These are phyloP conservation scores for Cadophora gregata DNA, from an alignment of 2,329 filamentous ascomycete species.

Conservation along the genomic window DNA sequence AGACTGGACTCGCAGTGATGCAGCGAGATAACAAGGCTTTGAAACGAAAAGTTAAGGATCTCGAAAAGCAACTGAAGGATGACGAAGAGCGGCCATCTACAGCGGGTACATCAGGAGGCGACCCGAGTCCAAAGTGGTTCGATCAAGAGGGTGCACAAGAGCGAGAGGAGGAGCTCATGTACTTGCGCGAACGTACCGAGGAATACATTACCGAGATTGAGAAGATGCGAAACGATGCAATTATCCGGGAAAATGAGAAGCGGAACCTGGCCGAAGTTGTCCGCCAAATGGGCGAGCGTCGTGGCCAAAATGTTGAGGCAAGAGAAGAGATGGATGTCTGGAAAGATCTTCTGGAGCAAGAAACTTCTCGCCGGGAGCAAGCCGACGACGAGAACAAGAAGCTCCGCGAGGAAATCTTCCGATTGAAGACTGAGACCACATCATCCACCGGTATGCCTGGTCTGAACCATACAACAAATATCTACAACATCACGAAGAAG, in stretches of 20 bases:
- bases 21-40: conserved; percentile 90
- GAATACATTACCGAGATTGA: conserved; percentile 86
- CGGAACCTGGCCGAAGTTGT: conserved; percentile 84
- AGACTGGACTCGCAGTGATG: conserved; percentile 85
- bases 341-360: conserved; percentile 93
- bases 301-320: conserved; percentile 52
- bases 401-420: conserved; percentile 83
- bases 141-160: conserved; percentile 67
- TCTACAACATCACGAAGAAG: conserved; percentile 68
- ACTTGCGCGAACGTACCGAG: conserved; percentile 84
- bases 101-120: conserved; percentile 61
- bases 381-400: conserved; percentile 86
- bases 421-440: conserved; percentile 65
- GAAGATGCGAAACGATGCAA: conserved; percentile 76
- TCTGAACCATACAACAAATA: conserved; percentile 67
- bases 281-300: conserved; percentile 63
- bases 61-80: conserved; percentile 79
- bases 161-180: conserved; percentile 84
- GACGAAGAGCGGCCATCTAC: conserved; percentile 68
- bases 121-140: conserved; percentile 59
- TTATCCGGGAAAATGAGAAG: conserved; percentile 84
- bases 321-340: conserved; percentile 81
- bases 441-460: conserved; percentile 44
- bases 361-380: conserved; percentile 87
- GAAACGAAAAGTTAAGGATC: conserved; percentile 79